These are phyloP conservation scores for Nigrograna mackinnonii DNA, from an alignment of 2,329 filamentous ascomycete species.

Conservation along the genomic window DNA sequence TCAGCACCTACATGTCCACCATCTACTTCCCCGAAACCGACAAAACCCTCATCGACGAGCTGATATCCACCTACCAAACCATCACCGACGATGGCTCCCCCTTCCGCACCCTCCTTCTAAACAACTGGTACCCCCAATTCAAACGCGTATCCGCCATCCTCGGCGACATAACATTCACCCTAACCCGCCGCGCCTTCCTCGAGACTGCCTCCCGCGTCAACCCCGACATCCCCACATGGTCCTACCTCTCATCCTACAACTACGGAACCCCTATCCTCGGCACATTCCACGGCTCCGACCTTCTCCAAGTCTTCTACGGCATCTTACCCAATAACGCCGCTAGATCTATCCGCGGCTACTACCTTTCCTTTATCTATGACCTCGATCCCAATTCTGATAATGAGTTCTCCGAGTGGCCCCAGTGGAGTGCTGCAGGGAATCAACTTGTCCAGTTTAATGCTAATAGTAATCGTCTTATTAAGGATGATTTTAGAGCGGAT, in stretches of 20 bases:
- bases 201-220: constrained; percentile 48
- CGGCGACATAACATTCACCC: constrained; percentile 75
- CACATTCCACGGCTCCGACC: constrained; percentile 73
- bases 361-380: constrained; percentile 72
- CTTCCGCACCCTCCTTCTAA: constrained; percentile 69
- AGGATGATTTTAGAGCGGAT: constrained; percentile 54
- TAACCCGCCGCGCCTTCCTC: constrained; percentile 70
- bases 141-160: constrained; percentile 77
- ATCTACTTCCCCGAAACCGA: constrained; percentile 65
- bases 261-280: constrained; percentile 73
- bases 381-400: constrained; percentile 68
- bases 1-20: constrained; percentile 65
- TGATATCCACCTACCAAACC: constrained; percentile 68
- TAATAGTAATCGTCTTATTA: constrained; percentile 39
- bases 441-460: constrained; percentile 57
- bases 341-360: constrained; percentile 67
- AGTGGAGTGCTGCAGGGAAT: constrained; percentile 54
- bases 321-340: constrained; percentile 65
- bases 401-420: constrained; percentile 54
- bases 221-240: constrained; percentile 69
- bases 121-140: constrained; percentile 76
- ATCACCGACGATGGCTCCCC: constrained; percentile 65
- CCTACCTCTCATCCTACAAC: constrained; percentile 74
- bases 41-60: constrained; percentile 51
- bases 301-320: constrained; percentile 71